A percentile compares a stretch with the other conserved stretches of the same genome.
These are phyloP conservation scores for Aspergillus bombycis DNA, from an alignment of 2,329 filamentous ascomycete genomes.

Conservation along the genomic window DNA sequence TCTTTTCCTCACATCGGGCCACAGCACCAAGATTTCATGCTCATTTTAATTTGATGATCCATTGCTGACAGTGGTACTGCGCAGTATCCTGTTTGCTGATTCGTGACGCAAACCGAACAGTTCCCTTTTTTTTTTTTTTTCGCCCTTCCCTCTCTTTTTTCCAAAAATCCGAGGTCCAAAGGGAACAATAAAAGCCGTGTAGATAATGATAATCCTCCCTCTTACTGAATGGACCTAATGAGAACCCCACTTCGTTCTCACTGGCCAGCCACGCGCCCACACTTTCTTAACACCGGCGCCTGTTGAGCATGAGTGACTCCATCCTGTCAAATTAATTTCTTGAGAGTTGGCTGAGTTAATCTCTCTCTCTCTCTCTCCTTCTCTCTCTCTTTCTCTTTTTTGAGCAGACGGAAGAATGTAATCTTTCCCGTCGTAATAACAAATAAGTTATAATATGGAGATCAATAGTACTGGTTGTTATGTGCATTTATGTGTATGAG, in stretches of 20 bases:
- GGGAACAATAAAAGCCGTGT: background rate
- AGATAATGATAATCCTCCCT: background rate
- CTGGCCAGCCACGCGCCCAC: conserved; percentile 12
- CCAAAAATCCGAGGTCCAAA: background rate
- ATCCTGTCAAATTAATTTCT: background rate
- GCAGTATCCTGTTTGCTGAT: background rate
- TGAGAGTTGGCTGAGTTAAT: background rate
- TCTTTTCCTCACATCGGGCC: background rate
- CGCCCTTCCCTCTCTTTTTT: background rate
- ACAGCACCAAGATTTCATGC: background rate
- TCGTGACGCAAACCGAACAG: background rate
- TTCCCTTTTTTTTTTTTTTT: background rate
- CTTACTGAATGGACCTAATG: background rate
- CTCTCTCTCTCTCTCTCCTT: background rate
- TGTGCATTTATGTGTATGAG: background rate
- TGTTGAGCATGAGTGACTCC: background rate
- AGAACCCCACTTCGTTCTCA: conserved; percentile 6
- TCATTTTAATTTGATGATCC: background rate
- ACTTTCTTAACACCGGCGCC: conserved; percentile 1
- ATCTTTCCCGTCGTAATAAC: background rate
- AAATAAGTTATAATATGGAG: background rate
- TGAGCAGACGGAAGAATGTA: background rate
- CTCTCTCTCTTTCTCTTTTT: background rate
- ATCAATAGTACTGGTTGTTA: background rate
- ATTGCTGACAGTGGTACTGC: background rate